These are phyloP conservation scores for Beauveria sp. DNA, from an alignment of 2,329 filamentous ascomycete species.

Conservation along the genomic window DNA sequence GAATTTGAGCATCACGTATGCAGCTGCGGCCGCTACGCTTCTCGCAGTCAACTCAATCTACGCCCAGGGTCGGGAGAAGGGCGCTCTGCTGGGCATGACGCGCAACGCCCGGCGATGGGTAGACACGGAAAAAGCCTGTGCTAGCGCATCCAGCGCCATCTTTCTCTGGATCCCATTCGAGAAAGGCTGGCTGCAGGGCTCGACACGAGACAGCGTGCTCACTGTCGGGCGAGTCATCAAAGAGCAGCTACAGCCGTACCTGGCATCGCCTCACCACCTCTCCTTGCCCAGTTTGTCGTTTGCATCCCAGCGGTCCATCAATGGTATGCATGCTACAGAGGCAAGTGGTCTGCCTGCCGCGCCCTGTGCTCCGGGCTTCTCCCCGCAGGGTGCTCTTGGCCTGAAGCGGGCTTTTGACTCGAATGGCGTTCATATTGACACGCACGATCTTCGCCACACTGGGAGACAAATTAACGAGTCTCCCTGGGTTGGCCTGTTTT, in stretches of 20 bases:
- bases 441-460: not conserved
- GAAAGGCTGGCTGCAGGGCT: not conserved
- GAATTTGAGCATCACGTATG: not conserved
- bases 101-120: conserved; percentile 3
- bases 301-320: not conserved
- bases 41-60: not conserved
- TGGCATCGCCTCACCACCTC: not conserved
- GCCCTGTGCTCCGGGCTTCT: not conserved
- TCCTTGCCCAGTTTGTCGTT: not conserved
- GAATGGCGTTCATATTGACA: not conserved
- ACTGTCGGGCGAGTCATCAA: not conserved
- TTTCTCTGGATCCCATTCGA: not conserved
- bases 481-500: not conserved
- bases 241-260: not conserved
- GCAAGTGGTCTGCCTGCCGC: not conserved
- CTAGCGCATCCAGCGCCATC: not conserved
- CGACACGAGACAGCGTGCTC: not conserved
- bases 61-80: not conserved
- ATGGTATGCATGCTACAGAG: not conserved
- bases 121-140: not conserved
- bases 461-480: conserved; percentile 1
- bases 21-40: not conserved
- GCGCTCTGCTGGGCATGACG: conserved; percentile 1
- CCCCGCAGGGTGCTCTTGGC: not conserved
- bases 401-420: not conserved